These are phyloP conservation scores for Carpinus viminea DNA, from an alignment of 306 rosid species.

Conservation along the genomic window DNA sequence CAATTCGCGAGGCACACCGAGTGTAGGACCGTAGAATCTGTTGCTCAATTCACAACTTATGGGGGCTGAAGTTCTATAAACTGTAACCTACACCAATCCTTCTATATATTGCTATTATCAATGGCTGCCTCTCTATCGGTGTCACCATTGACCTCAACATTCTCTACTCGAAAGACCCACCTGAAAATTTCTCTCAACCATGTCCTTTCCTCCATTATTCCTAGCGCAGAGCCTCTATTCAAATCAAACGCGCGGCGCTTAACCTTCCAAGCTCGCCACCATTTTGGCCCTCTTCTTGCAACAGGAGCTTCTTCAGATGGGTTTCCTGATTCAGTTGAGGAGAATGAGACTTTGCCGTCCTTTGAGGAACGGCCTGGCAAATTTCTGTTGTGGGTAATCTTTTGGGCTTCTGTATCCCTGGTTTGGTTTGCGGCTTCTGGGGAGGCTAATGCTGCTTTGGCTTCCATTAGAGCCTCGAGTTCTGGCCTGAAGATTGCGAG, in stretches of 20 bases:
- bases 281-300: slow-evolving; percentile 21
- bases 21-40: background rate
- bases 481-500: slow-evolving; percentile 78
- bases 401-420: slow-evolving; percentile 80
- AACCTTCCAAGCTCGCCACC: slow-evolving; percentile 27
- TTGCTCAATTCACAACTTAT: background rate
- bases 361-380: slow-evolving; percentile 53
- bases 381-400: slow-evolving; percentile 61
- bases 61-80: background rate
- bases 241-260: slow-evolving; percentile 12
- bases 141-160: slow-evolving; percentile 38
- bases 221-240: slow-evolving; percentile 12
- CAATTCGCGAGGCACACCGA: background rate
- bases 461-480: slow-evolving; percentile 78
- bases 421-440: slow-evolving; percentile 82
- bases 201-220: slow-evolving; percentile 10
- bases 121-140: slow-evolving; percentile 53
- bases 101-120: background rate
- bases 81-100: background rate
- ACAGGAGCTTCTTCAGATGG: slow-evolving; percentile 42
- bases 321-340: slow-evolving; percentile 38
- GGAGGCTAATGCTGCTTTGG: slow-evolving; percentile 83
- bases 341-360: slow-evolving; percentile 40
- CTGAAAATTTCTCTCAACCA: slow-evolving; percentile 32
- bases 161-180: slow-evolving; percentile 41